Conservation (phyloP, 139 green algal species). For the Picochlorum costavermella region DNA sequence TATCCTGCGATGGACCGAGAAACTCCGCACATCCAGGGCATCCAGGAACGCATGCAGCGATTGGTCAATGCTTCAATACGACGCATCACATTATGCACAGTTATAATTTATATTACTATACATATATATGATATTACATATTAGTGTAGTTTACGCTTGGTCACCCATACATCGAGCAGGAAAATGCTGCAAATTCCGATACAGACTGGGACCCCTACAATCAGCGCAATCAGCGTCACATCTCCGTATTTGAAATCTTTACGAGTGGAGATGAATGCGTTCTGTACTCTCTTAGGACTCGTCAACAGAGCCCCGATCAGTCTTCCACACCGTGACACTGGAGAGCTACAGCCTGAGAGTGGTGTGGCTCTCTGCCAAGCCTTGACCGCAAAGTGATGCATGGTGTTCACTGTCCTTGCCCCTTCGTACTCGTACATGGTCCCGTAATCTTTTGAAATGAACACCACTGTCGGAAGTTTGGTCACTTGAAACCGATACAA, state of each 20-base stretch:
- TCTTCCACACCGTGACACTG: conserved; percentile 14
- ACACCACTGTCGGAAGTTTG: conserved; percentile 14
- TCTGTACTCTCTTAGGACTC: background rate
- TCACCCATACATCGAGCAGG: conserved; percentile 4
- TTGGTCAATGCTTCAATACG: no score
- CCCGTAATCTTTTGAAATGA: conserved; percentile 11
- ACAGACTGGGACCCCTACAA: conserved; percentile 8
- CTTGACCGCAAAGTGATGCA: conserved; percentile 15
- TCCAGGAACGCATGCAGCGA: no score
- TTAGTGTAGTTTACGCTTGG: background rate
- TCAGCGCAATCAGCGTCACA: conserved; percentile 18
- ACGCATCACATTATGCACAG: background rate
- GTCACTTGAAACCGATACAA: conserved; percentile 18
- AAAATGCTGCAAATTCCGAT: background rate
- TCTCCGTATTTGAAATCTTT: conserved; percentile 18
- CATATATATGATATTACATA: background rate
- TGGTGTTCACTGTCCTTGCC: conserved; percentile 5
- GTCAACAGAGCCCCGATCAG: conserved; percentile 10
- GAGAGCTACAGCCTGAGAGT: conserved; percentile 22
- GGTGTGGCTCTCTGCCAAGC: conserved; percentile 9
- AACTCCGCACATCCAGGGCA: no score
- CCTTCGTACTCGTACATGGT: conserved; percentile 15
- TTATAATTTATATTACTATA: background rate
- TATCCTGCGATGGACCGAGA: background rate
- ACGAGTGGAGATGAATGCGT: background rate